Percentiles rank a stretch among this genome's conserved stretches.
Evolutionary conservation across 306 rosid species (phyloP).

Genomic region (apple (Malus domestica)): ASM211411v1 NC_041790.1:31475501-31476000

Average conservation of each 20-base stretch:
- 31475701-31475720: background rate
- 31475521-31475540: background rate
- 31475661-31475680: background rate
- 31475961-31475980: background rate
- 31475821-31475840: background rate
- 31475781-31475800: background rate
- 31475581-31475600: background rate
- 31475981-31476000: background rate
- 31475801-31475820: background rate
- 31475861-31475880: background rate
- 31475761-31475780: background rate
- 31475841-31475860: background rate
- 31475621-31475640: background rate
- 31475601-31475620: background rate
- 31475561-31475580: background rate
- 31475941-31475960: background rate
- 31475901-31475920: background rate
- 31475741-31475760: background rate
- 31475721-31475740: background rate
- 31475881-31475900: background rate
- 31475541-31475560: background rate
- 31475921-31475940: background rate
- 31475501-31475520: conserved; percentile 35
- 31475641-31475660: background rate
- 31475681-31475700: background rate